Evolutionary conservation across 441 rosid species (phyloP), one percentile per base, ranked within the genome.

Genomic region (Gossypium schwendimanii): DNA sequence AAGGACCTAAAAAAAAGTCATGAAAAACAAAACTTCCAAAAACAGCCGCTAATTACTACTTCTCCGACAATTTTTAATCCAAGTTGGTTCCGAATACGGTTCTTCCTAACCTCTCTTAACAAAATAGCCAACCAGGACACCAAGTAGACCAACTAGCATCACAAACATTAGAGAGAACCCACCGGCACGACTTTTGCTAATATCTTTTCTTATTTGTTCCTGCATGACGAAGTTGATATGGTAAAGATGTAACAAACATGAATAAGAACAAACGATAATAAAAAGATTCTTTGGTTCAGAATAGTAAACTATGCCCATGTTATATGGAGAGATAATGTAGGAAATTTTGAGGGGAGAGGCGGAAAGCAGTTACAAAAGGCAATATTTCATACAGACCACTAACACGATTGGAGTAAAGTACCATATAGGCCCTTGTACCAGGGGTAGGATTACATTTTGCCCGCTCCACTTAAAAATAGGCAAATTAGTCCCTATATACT

Each of bases 111-210:
- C 70, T 72, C 76, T 83, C 83, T 80, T 84, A 74, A 81, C 31
- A 20, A 81, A 63, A 82, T 81, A 88, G 76, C 91, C 92, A 41
- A 84, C 53, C 57, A 84, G 15, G 36, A 81, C 63, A 39, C 94
- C 85, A 8, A 89, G 79, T 3, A 88, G 69, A 75, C 80, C 91
- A 58, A 86, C 76, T 71, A 89, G 78, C 53, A 84, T 47, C 75
- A 80, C 82, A 55, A 84, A 60, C 64, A 77, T 24, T 61, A 83
- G 28, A 17, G 92, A 81, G 77, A 78, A 64, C 65, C 86, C 80
- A 6, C 82, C 81, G 0, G 79, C 60, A 55, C 73, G 77, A 14
- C 73, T 86, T 71, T 69, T 85, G 63, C 63, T 24, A 58, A 58
- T 24, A 12, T 58, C 36, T 59, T 26, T 59, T 59, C 63, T 59